phyloP scores from a whole-genome alignment of 1,284 basidiomycete genomes.

The Tremellales sp. region DNA sequence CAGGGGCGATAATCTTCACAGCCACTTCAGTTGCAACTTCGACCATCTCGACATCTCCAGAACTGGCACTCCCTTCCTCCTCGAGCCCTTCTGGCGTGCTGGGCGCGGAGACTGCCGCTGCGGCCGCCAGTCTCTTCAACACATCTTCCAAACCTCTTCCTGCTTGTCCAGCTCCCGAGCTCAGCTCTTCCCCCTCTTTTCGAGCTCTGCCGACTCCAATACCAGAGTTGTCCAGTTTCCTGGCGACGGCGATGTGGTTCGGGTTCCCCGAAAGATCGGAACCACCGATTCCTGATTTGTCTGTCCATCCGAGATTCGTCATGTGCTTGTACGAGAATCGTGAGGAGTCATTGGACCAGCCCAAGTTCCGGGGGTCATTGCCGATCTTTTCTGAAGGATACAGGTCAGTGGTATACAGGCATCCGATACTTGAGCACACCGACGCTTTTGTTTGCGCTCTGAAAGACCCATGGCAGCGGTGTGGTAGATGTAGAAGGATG shows the following conservation, averaged over 20 bases:
- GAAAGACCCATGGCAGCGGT: constrained; percentile 45
- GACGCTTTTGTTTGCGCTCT: constrained; percentile 48
- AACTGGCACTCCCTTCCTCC: constrained; percentile 14
- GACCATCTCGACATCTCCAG: constrained; percentile 22
- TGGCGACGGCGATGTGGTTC: constrained; percentile 47
- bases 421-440: constrained; percentile 11
- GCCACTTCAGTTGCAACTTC: constrained; percentile 10
- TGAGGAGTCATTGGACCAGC: constrained; percentile 47
- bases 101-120: constrained; percentile 7
- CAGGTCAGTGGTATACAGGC: not conserved
- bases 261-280: constrained; percentile 36
- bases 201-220: constrained; percentile 46
- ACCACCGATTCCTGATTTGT: constrained; percentile 41
- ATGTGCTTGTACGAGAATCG: constrained; percentile 50
- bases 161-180: constrained; percentile 43
- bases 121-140: constrained; percentile 38
- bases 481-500: not conserved
- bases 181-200: constrained; percentile 45
- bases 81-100: not conserved
- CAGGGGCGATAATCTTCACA: constrained; percentile 19
- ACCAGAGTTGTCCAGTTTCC: constrained; percentile 48
- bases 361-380: constrained; percentile 48
- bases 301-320: constrained; percentile 47
- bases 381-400: constrained; percentile 42
- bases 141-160: constrained; percentile 46